Conservation (phyloP, 352 stramenopile species). For the Pythium apleroticum region DNA sequence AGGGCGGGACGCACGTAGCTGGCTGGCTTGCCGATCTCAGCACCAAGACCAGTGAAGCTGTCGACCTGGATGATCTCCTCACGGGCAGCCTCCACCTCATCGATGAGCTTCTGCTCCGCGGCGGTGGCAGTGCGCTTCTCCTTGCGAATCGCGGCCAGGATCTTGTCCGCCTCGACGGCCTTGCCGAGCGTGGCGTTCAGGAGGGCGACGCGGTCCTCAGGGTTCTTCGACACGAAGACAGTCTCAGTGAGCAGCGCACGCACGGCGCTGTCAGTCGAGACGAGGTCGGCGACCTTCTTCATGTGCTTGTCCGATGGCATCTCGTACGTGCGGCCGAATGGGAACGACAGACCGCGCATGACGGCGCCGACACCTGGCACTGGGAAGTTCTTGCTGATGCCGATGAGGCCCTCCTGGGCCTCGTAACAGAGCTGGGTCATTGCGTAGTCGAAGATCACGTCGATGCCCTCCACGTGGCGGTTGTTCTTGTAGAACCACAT, state of each 20-base stretch:
- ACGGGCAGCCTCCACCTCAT: conserved; percentile 93
- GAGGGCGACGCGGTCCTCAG: conserved; percentile 62
- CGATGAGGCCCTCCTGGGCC: conserved; percentile 94
- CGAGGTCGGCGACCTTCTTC: conserved; percentile 67
- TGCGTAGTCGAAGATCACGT: conserved; percentile 96
- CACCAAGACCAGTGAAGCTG: conserved; percentile 88
- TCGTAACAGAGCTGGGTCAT: conserved; percentile 96
- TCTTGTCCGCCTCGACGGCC: conserved; percentile 92
- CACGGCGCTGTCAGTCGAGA: conserved; percentile 73
- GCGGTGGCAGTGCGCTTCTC: conserved; percentile 93
- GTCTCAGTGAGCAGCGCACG: conserved; percentile 67
- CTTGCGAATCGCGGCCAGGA: conserved; percentile 90
- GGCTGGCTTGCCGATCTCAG: conserved; percentile 71
- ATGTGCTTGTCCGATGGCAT: conserved; percentile 88
- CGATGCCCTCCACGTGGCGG: conserved; percentile 92
- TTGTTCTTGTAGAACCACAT: conserved; percentile 97
- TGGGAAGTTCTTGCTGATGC: conserved; percentile 97
- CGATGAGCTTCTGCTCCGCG: conserved; percentile 94
- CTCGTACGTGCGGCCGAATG: conserved; percentile 93
- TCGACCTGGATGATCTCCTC: conserved; percentile 98
- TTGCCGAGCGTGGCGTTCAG: conserved; percentile 79
- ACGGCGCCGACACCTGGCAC: conserved; percentile 87
- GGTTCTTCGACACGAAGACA: conserved; percentile 77
- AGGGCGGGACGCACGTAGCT: conserved; percentile 92
- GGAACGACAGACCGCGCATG: conserved; percentile 96